Evolutionary conservation across 176 grass and related monocot species (phyloP), one percentile per base, ranked within the genome.

Genomic region (Thinopyrum elongatum): DNA sequence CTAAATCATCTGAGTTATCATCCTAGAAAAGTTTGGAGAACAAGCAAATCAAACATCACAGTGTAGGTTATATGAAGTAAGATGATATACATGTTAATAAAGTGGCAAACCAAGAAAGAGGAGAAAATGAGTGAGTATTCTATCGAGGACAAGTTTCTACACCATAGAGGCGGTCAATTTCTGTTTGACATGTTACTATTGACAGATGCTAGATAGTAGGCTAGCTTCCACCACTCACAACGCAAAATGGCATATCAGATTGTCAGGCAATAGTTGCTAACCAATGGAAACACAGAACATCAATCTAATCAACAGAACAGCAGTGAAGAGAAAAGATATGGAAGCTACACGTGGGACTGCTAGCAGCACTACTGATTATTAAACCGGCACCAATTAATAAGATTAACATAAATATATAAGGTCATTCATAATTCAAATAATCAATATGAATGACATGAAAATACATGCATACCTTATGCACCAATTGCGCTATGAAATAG

Each of bases 351-450:
- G 10, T 11, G 35, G 64, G 19, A 58, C 0, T 58, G 14, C 62
- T 85, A 89, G 33, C 49, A 81, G 46, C 26, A 49, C 15, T 27
- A n/a, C 9, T 58, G 27, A 10, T 80, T 76, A 76, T 76, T 31
- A 57, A 33, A 55, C 13, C 66, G 38, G 19, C 17, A 41, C 19
- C 8, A 84, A 68, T 22, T 69, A 88, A 83, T 29, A 78, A 46
- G 10, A 82, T 55, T 39, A 70, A 53, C 25, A 41, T 8, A 63
- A 76, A 13, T 61, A 80, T 57, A 59, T 71, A 28, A 71, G 39
- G 10, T 41, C 65, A 77, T 82, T 36, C n/a, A 90, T 68, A 70
- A 82, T 61, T 55, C 38, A 29, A 90, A 70, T 51, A 39, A 77
- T 76, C 36, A 86, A 23, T 26, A 62, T 76, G 5, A 81, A 82